Evolutionary conservation across 305 asterid species (phyloP).

Genomic region (Coffea humblotiana): DNA sequence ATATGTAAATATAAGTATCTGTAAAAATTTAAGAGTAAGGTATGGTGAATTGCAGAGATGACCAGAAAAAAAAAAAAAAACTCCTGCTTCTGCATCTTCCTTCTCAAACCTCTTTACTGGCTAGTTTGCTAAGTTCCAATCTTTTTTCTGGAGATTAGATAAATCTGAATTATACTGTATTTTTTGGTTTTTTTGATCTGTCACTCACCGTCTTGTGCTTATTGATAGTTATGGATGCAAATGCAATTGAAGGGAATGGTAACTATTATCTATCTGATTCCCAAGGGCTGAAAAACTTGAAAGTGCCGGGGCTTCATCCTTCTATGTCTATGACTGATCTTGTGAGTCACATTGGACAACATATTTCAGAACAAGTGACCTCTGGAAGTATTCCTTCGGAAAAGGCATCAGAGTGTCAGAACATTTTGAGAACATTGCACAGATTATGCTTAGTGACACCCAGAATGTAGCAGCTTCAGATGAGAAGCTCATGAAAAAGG

Average conservation of each 20-base stretch:
- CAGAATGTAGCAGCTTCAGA: conserved; percentile 48
- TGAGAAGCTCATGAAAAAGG: conserved; percentile 79
- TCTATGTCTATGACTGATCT: conserved; percentile 64
- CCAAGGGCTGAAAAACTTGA: conserved; percentile 28
- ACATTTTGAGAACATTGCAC: conserved; percentile 58
- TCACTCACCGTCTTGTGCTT: conserved; percentile 14
- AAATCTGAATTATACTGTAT: neutral
- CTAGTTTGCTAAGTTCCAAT: neutral
- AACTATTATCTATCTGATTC: conserved; percentile 24
- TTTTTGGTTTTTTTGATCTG: neutral
- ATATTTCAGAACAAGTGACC: conserved; percentile 59
- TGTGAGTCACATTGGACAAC: conserved; percentile 58
- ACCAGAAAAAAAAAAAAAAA: no score
- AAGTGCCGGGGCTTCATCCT: conserved; percentile 41
- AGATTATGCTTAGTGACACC: conserved; percentile 60
- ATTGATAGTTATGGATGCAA: conserved; percentile 44
- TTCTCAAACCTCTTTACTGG: neutral
- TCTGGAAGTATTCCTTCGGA: conserved; percentile 51
- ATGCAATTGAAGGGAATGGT: conserved; percentile 41
- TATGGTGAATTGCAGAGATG: no score
- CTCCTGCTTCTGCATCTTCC: no score
- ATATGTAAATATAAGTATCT: no score
- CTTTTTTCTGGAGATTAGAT: neutral
- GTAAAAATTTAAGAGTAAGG: no score
- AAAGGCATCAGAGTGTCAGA: conserved; percentile 56